phyloP scores from a whole-genome alignment of 2,329 filamentous ascomycete genomes.

The Trichoderma hamatum region DNA sequence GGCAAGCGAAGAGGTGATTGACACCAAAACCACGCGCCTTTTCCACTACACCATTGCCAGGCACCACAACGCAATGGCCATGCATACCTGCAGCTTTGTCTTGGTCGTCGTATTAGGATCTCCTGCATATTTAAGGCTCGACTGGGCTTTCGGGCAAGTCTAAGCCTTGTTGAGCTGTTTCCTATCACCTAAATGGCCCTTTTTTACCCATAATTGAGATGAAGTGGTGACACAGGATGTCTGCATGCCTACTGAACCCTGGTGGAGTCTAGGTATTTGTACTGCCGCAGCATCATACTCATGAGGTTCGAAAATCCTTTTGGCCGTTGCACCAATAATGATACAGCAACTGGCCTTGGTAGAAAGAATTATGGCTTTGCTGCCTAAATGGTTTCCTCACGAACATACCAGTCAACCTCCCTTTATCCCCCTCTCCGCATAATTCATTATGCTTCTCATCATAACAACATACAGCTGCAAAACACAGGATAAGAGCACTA shows the following conservation, averaged over 20 bases:
- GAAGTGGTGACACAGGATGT: not conserved
- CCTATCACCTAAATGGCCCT: not conserved
- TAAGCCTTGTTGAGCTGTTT: not conserved
- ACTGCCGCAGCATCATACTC: not conserved
- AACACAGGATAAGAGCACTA: not conserved
- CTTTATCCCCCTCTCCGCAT: not conserved
- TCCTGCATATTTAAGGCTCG: not conserved
- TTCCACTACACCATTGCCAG: conserved; percentile 1
- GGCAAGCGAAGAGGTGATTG: conserved; percentile 7
- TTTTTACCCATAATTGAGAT: not conserved
- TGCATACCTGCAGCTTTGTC: not conserved
- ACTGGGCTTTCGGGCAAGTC: not conserved
- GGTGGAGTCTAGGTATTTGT: not conserved
- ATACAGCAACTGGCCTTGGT: not conserved
- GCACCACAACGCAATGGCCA: not conserved
- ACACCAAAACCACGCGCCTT: not conserved
- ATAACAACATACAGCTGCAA: not conserved
- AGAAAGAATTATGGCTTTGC: not conserved
- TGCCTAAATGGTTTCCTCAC: not conserved
- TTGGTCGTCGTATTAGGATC: conserved; percentile 1
- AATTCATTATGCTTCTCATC: not conserved
- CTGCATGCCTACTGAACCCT: not conserved
- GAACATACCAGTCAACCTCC: not conserved
- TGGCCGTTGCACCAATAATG: not conserved
- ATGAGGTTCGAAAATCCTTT: too few relatives aligned